Evolutionary conservation across 2,329 filamentous ascomycete genomes (phyloP).

Genomic region (Tolypocladium amazonense): DNA sequence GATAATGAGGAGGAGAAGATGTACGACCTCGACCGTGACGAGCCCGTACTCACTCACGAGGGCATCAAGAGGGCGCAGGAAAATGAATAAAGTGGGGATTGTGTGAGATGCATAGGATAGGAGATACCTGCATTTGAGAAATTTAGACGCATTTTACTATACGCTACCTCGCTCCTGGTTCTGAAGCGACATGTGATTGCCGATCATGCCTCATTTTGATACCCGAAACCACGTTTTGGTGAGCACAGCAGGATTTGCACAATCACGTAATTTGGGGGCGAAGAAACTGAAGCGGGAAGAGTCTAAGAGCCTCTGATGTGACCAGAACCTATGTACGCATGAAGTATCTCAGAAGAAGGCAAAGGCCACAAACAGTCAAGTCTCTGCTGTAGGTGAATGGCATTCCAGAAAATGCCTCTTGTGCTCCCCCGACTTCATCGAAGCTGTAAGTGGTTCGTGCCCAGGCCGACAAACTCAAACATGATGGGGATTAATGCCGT

Average conservation of each 20-base stretch:
- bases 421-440: conserved; percentile 2
- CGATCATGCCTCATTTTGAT: not conserved
- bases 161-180: not conserved
- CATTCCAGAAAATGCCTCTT: not conserved
- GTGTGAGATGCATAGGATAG: not conserved
- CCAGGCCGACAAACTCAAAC: conserved; percentile 51
- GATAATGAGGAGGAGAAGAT: conserved; percentile 25
- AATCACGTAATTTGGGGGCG: not conserved
- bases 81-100: not conserved
- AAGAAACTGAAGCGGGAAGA: not conserved
- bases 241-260: not conserved
- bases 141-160: not conserved
- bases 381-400: not conserved
- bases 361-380: not conserved
- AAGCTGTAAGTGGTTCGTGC: conserved; percentile 27
- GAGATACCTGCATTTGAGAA: not conserved
- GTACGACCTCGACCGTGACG: conserved; percentile 26
- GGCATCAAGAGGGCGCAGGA: not conserved
- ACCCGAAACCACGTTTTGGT: not conserved
- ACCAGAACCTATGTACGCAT: not conserved
- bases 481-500: conserved; percentile 64
- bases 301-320: not conserved
- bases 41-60: conserved; percentile 9
- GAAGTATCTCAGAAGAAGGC: not conserved
- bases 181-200: not conserved